Conservation (phyloP, 352 stramenopile genomes). For the Globisporangium solare region DNA sequence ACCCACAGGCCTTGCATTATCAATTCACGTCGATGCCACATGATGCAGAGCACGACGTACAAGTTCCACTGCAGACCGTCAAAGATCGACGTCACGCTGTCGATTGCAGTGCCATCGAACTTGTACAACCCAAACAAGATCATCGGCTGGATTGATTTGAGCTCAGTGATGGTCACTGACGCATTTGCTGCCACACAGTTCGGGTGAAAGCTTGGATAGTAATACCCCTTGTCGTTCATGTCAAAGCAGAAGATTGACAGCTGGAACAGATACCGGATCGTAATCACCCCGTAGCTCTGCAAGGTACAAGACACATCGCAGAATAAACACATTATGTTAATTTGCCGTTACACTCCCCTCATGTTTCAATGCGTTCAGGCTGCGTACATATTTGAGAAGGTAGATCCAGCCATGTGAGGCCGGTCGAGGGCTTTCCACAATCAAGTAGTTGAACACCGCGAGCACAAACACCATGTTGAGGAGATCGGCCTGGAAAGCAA, state of each 20-base stretch:
- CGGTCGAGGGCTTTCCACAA: slow-evolving; percentile 72
- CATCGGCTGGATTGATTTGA: slow-evolving; percentile 69
- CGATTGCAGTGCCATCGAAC: slow-evolving; percentile 65
- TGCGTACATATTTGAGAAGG: slow-evolving; percentile 79
- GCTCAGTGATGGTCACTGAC: slow-evolving; percentile 26
- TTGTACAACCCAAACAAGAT: slow-evolving; percentile 86
- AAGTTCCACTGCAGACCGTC: slow-evolving; percentile 82
- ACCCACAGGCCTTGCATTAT: slow-evolving; percentile 75
- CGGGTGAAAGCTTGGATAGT: slow-evolving; percentile 78
- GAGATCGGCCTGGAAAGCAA: slow-evolving; percentile 49
- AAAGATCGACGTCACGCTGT: slow-evolving; percentile 50
- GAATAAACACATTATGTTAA: slow-evolving; percentile 2
- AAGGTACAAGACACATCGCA: background rate
- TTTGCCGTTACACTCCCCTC: background rate
- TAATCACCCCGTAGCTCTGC: slow-evolving; percentile 46
- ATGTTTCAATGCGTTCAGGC: too few relatives aligned
- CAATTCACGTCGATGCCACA: slow-evolving; percentile 81
- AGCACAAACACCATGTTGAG: slow-evolving; percentile 80
- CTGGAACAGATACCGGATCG: slow-evolving; percentile 77
- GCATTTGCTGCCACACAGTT: slow-evolving; percentile 39
- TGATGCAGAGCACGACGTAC: slow-evolving; percentile 66
- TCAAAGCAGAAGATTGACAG: slow-evolving; percentile 78
- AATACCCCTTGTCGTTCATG: slow-evolving; percentile 45
- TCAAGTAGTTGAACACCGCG: slow-evolving; percentile 59
- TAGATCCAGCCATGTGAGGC: slow-evolving; percentile 56